Evolutionary conservation across 768 basidiomycete genomes (phyloP).

Genomic region (Phlegmacium glaucopus): DNA sequence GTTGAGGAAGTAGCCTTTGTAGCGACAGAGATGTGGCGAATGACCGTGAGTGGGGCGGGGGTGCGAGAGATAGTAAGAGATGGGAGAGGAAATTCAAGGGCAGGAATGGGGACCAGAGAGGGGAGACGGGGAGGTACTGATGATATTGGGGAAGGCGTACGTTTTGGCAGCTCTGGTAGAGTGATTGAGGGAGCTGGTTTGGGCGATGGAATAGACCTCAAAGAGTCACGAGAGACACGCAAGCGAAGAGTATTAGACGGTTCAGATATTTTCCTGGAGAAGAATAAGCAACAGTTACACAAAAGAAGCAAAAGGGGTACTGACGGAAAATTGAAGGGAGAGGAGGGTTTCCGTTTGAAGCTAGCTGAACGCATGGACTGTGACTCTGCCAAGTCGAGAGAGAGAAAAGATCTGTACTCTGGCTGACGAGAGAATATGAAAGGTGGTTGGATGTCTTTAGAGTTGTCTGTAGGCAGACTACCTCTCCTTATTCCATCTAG

Average conservation of each 20-base stretch:
- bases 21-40: constrained; percentile 3
- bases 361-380: constrained; percentile 39
- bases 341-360: constrained; percentile 28
- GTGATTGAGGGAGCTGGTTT: constrained; percentile 56
- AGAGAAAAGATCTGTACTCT: constrained; percentile 59
- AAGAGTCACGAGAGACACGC: constrained; percentile 33
- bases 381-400: constrained; percentile 62
- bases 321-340: constrained; percentile 19
- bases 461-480: constrained; percentile 32
- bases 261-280: constrained; percentile 13
- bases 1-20: constrained; percentile 26
- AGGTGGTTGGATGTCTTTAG: constrained; percentile 25
- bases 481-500: constrained; percentile 26
- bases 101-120: constrained; percentile 24
- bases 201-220: constrained; percentile 53
- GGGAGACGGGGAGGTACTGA: constrained; percentile 27
- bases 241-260: constrained; percentile 18
- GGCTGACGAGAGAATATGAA: constrained; percentile 48
- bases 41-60: constrained; percentile 14
- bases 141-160: constrained; percentile 1
- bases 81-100: constrained; percentile 22
- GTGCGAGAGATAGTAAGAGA: constrained; percentile 4
- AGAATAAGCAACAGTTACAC: constrained; percentile 22
- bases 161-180: constrained; percentile 36
- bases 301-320: constrained; percentile 4